Base-by-base conservation (phyloP, 2,329 filamentous ascomycete genomes). In the Cylindrodendrum hubeiense region DNA sequence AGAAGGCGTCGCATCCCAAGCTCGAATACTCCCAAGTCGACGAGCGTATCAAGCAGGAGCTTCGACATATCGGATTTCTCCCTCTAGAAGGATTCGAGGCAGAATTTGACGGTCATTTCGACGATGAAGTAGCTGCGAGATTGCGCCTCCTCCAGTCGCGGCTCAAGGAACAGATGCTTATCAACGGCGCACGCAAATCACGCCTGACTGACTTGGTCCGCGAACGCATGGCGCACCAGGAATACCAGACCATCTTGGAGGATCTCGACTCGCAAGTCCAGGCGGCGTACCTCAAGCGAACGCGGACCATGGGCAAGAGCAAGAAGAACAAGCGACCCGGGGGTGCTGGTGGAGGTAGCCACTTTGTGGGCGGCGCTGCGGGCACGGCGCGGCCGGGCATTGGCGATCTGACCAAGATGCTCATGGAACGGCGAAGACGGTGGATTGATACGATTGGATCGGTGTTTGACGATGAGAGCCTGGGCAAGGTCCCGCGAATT, bases 261-360 rank as follows among this genome's bases (percentile, higher is more conserved):
- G 96, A 99, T 78, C 90, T 99, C 22, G 96, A 99, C 83, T 90
- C 91, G 44, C 96, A 98, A 78, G 94, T 98, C 44, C 95, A 98
- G 76, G 91, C 93, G 55, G 95, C 96, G 4, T 99, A 98, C 76
- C 90, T 97, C 47, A 99, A 99, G 83, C 92, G 96, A 24, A 98
- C 95, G 28, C 90, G 96, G 50, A 97, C 94, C 1, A 91, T 98
- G 81, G 93, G 95, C 78, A 97, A 98, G 83, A 94, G 90, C 79
- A 97, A 97, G 80, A 97, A 97, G 82, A 91, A 94, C 62, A 95
- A 97, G 77, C 85, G 91, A 5, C 90, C 90, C 2, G 92, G 93
- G 47, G 93, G 92, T 57, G 90, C 91, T 2, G 91, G 91, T 24
- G 93, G 91, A 66, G 91, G 91, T 49, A 90, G 88, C 74, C 87